A percentile compares a stretch with the other conserved stretches of the same genome.
phyloP scores from a whole-genome alignment of 371 early-diverging fungal genomes.

The Synchytrium microbalum region DNA sequence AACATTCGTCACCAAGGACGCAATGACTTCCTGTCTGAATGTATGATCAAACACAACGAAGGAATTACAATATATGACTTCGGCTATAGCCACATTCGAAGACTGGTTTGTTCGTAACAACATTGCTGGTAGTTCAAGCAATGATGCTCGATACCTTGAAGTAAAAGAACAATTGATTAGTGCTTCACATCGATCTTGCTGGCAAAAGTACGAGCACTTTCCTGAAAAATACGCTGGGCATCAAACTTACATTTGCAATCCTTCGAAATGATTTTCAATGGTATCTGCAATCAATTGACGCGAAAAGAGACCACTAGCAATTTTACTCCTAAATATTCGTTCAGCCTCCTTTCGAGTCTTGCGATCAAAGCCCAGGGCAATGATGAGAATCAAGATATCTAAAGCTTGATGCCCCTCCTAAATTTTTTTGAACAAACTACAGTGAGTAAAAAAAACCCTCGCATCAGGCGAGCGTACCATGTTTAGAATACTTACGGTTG shows the following conservation, averaged over 20 bases:
- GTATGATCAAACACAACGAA: neutral
- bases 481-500: no score
- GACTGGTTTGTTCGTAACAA: constrained; percentile 49
- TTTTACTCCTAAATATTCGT: neutral
- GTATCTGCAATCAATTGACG: constrained; percentile 44
- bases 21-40: constrained; percentile 54
- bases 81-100: constrained; percentile 39
- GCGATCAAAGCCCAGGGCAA: neutral
- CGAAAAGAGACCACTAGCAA: constrained; percentile 36
- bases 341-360: neutral
- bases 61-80: constrained; percentile 24
- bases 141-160: constrained; percentile 45
- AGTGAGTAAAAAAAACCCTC: no score
- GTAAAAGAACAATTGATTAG: constrained; percentile 2
- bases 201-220: no score
- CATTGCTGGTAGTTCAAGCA: constrained; percentile 55
- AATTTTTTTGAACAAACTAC: no score
- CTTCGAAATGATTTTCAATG: constrained; percentile 41
- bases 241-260: constrained; percentile 36
- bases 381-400: constrained; percentile 1
- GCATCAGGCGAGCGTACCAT: no score
- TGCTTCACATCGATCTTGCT: neutral
- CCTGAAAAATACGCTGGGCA: neutral
- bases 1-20: constrained; percentile 69
- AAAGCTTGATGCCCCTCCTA: neutral